Percentiles rank a stretch among this genome's conserved stretches.
Conservation (phyloP, 176 grass and related monocot species). For the Aegilops longissima region DNA sequence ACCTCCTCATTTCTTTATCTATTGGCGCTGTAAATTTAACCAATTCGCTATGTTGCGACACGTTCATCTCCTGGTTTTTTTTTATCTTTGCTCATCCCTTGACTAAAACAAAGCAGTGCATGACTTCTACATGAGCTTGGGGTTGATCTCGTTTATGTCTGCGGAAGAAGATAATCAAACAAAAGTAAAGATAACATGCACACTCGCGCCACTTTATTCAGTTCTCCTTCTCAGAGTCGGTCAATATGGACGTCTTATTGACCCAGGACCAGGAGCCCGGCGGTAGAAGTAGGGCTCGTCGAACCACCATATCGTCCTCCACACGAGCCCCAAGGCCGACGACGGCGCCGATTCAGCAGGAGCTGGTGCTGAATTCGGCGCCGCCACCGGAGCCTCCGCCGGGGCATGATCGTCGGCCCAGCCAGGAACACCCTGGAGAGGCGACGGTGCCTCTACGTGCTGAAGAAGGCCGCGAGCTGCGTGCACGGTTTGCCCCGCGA, state of each 20-base stretch:
- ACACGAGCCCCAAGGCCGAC: neutral
- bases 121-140: too few relatives aligned
- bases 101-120: too few relatives aligned
- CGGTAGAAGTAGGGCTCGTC: slow-evolving; percentile 1
- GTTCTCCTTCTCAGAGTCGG: neutral
- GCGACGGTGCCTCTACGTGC: neutral
- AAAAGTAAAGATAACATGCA: neutral
- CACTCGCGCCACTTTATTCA: neutral
- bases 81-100: too few relatives aligned
- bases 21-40: too few relatives aligned
- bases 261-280: neutral
- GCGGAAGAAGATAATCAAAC: neutral
- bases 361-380: neutral
- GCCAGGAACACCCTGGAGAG: neutral
- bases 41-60: too few relatives aligned
- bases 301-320: slow-evolving; percentile 12
- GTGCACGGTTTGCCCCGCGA: neutral
- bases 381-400: neutral
- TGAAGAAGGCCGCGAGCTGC: neutral
- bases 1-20: too few relatives aligned
- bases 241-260: neutral
- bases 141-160: too few relatives aligned
- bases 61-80: too few relatives aligned
- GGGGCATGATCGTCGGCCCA: neutral
- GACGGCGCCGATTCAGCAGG: neutral